Base-by-base conservation (phyloP, 179 eudicot species). In the Heliamphora pulchella region DNA sequence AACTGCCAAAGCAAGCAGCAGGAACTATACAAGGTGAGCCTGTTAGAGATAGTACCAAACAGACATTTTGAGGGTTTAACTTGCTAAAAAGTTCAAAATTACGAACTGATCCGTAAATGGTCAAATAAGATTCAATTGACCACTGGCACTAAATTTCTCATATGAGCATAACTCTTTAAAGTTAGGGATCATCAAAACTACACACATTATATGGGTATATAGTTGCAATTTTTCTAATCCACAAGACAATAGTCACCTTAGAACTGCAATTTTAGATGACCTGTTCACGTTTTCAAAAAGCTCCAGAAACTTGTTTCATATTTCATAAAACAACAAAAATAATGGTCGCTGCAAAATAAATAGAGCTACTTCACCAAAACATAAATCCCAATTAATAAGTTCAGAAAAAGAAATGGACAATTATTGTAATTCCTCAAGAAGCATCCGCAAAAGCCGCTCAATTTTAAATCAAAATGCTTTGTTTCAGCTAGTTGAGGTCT, bases 41-140 rank as follows among this genome's bases (percentile, higher is more conserved):
- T 5, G 11, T 48, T 46, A 18, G 31, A n/a, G 1, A 71, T 71
- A 46, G n/a, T 47, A 47, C 48, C 55, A 47, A 17, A 17, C 47
- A 43, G n/a, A 31, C 14, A 43, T 67, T 64, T 13, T 8, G 74
- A 8, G 18, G 11, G 7, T n/a, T 39, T 3, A 48, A 48, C 51
- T 48, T 54, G 58, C 58, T 14, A 54, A 54, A 54, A 31, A 31
- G 65, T 61, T 61, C 65, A 61, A 64, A 67, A 67, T 67, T 69
- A 9, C 44, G 73, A 9, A 46, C 44, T 14, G 47, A 69, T 3
- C 20, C 73, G 8, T 9, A 41, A 4, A 15, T 43, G 2, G 20
- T 5, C 18, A 44, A 46, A 43, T 43, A 14, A 69, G 4, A 61
- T 18, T 3, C 65, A 61, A n/a, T 15, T n/a, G 8, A 61, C 22